These are phyloP conservation scores for Calamus simplicifolius DNA, from an alignment of 176 grass and related monocot genomes.

Conservation along the genomic window DNA sequence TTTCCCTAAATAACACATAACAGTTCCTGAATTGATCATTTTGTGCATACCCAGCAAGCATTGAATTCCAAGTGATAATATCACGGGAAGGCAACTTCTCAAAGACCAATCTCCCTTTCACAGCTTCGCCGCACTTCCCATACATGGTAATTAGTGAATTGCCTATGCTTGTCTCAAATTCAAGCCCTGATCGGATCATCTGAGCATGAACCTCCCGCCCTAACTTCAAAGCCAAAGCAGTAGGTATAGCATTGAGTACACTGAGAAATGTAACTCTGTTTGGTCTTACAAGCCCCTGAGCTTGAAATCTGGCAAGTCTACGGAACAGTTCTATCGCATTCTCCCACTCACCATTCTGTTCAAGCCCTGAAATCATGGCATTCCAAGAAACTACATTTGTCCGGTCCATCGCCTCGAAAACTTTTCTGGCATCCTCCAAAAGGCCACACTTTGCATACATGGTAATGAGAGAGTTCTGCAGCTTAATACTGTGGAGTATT, in stretches of 20 bases:
- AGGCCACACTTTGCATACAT: conserved; percentile 14
- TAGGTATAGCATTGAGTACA: background rate
- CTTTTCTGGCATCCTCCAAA: conserved; percentile 6
- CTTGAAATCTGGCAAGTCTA: background rate
- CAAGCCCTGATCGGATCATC: background rate
- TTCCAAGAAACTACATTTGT: conserved; percentile 16
- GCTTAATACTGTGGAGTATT: background rate
- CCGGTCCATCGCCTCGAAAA: background rate
- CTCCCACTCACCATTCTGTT: conserved; percentile 9
- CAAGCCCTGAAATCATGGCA: conserved; percentile 12
- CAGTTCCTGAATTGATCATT: background rate
- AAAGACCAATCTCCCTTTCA: conserved; percentile 5
- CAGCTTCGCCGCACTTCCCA: conserved; percentile 4
- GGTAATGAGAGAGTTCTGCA: conserved; percentile 10
- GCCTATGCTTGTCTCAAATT: conserved; percentile 1
- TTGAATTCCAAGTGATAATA: conserved; percentile 14
- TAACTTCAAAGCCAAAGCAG: conserved; percentile 1
- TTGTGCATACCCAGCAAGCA: conserved; percentile 13
- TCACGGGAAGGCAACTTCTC: conserved; percentile 5
- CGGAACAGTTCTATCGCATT: background rate
- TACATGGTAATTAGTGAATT: conserved; percentile 20
- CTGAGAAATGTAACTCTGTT: conserved; percentile 16
- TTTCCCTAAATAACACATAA: conserved; percentile 3
- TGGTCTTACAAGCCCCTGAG: background rate
- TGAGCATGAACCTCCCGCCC: conserved; percentile 17